A percentile compares a stretch with the other conserved stretches of the same genome.
Conservation (phyloP, 768 basidiomycete species). For the Leccinum arenicola region DNA sequence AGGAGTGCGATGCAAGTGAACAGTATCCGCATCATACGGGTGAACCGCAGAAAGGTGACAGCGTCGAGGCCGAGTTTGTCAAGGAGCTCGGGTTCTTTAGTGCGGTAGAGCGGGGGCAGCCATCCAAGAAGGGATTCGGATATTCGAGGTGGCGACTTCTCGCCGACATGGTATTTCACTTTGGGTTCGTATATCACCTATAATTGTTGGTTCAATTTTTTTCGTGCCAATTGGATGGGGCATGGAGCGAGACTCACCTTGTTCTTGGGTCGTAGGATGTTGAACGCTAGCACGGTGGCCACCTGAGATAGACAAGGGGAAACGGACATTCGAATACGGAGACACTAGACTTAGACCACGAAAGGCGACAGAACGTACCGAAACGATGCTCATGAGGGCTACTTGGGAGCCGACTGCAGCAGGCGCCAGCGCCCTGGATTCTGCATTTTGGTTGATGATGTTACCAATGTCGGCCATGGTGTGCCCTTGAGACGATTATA, state of each 20-base stretch:
- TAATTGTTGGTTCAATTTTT: background rate
- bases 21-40: slow-evolving; percentile 75
- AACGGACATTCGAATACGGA: too few species aligned
- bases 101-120: slow-evolving; percentile 80
- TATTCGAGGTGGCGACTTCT: slow-evolving; percentile 78
- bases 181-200: slow-evolving; percentile 92
- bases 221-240: background rate
- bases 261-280: slow-evolving; percentile 84
- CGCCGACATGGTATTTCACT: slow-evolving; percentile 81
- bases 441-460: slow-evolving; percentile 33
- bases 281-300: slow-evolving; percentile 73
- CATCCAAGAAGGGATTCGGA: slow-evolving; percentile 84
- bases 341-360: background rate
- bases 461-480: slow-evolving; percentile 33
- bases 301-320: slow-evolving; percentile 36
- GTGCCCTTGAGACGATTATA: slow-evolving; percentile 4
- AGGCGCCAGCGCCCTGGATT: slow-evolving; percentile 69
- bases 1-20: slow-evolving; percentile 64
- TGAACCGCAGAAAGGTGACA: slow-evolving; percentile 87
- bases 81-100: slow-evolving; percentile 85
- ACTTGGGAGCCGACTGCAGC: slow-evolving; percentile 79
- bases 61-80: slow-evolving; percentile 92
- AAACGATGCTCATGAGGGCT: slow-evolving; percentile 66
- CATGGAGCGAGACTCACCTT: slow-evolving; percentile 46
- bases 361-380: slow-evolving; percentile 48